These are phyloP conservation scores for Colletotrichum sp. DNA, from an alignment of 2,329 filamentous ascomycete species.

Conservation along the genomic window DNA sequence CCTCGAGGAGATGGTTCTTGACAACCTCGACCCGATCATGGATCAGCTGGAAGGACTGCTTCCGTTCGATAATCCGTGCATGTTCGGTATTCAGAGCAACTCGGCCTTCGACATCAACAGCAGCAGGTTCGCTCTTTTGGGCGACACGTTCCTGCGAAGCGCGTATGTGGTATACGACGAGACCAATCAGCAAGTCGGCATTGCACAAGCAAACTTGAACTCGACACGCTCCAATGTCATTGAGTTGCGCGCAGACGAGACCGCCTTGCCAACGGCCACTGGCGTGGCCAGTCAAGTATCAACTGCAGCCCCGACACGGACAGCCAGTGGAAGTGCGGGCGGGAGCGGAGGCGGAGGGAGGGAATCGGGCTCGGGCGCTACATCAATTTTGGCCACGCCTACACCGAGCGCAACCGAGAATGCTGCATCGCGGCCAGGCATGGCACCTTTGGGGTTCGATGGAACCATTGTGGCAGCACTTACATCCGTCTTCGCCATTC, in stretches of 20 bases:
- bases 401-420: background rate
- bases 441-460: background rate
- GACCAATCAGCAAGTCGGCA: conserved; percentile 71
- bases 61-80: conserved; percentile 51
- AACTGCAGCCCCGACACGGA: background rate
- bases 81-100: conserved; percentile 55
- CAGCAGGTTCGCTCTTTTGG: conserved; percentile 59
- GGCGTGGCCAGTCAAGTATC: conserved; percentile 38
- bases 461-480: background rate
- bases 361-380: background rate
- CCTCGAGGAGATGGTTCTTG: conserved; percentile 65
- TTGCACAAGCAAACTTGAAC: conserved; percentile 62
- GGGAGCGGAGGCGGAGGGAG: background rate
- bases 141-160: conserved; percentile 77
- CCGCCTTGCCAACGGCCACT: conserved; percentile 45
- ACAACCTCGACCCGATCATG: conserved; percentile 28
- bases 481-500: background rate
- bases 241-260: conserved; percentile 45
- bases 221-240: conserved; percentile 47
- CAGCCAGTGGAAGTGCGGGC: background rate
- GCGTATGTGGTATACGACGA: conserved; percentile 81
- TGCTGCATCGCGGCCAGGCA: background rate
- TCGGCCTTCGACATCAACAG: conserved; percentile 71
- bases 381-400: background rate
- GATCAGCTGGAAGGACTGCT: conserved; percentile 41